These are phyloP conservation scores for Verticillium nonalfalfae DNA, from an alignment of 2,329 filamentous ascomycete species.

Conservation along the genomic window DNA sequence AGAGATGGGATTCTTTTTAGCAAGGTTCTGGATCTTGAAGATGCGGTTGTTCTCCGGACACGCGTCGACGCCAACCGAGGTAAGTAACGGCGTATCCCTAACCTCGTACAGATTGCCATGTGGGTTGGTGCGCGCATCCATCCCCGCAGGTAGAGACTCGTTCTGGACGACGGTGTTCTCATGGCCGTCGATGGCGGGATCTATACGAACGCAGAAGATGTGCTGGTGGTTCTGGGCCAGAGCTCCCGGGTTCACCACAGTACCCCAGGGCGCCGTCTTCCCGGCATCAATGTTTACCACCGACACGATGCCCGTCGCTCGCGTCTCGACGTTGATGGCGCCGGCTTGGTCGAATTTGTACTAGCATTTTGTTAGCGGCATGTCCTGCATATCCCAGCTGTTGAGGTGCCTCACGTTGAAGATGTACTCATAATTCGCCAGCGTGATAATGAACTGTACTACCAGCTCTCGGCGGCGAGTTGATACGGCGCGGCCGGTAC, in stretches of 20 bases:
- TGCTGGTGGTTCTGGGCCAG: slow-evolving; percentile 52
- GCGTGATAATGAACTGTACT: slow-evolving; percentile 12
- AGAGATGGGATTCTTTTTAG: slow-evolving; percentile 19
- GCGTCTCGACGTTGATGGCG: slow-evolving; percentile 53
- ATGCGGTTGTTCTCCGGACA: slow-evolving; percentile 22
- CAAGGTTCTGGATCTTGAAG: slow-evolving; percentile 28
- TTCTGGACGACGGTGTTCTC: slow-evolving; percentile 32
- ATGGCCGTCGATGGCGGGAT: slow-evolving; percentile 47
- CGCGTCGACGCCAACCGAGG: slow-evolving; percentile 23
- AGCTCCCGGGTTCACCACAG: slow-evolving; percentile 43
- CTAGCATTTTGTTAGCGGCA: not conserved
- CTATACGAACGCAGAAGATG: slow-evolving; percentile 44
- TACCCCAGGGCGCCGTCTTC: slow-evolving; percentile 37
- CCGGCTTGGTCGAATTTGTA: slow-evolving; percentile 60
- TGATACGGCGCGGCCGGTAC: slow-evolving; percentile 56
- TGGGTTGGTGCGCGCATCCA: slow-evolving; percentile 33
- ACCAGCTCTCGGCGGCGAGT: slow-evolving; percentile 20
- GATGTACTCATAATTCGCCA: slow-evolving; percentile 67
- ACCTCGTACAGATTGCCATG: slow-evolving; percentile 37
- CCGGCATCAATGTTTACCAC: slow-evolving; percentile 24
- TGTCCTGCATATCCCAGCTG: not conserved
- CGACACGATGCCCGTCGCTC: slow-evolving; percentile 61
- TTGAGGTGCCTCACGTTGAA: slow-evolving; percentile 31
- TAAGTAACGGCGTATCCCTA: slow-evolving; percentile 34
- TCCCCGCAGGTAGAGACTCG: slow-evolving; percentile 11